Conservation (phyloP, 371 early-diverging fungal species). For the Actinomucor elegans region DNA sequence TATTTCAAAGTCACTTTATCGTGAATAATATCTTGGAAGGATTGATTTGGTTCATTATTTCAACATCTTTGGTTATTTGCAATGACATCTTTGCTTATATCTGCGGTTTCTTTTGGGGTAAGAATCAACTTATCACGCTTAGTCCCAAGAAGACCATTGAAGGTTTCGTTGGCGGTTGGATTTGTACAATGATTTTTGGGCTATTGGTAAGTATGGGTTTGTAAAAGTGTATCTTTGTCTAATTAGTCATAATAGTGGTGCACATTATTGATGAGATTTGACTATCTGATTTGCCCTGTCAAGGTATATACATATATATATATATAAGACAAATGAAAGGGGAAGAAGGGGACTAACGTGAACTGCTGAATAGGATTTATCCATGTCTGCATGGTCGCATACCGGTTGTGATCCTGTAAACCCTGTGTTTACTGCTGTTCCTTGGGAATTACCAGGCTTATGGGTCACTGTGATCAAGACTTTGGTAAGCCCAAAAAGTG, state of each 20-base stretch:
- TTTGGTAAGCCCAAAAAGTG: constrained; percentile 21
- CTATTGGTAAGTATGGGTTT: constrained; percentile 58
- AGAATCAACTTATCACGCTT: constrained; percentile 91
- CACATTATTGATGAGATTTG: constrained; percentile 56
- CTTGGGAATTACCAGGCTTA: constrained; percentile 40
- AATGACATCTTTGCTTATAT: constrained; percentile 99
- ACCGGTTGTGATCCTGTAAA: constrained; percentile 45
- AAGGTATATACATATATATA: constrained; percentile 41
- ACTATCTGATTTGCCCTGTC: constrained; percentile 88
- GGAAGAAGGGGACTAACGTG: constrained; percentile 7
- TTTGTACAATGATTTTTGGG: constrained; percentile 87
- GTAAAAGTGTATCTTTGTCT: not conserved
- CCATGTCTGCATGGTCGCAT: constrained; percentile 48
- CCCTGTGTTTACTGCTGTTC: constrained; percentile 45
- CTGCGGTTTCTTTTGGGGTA: constrained; percentile 93
- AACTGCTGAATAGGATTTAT: constrained; percentile 28
- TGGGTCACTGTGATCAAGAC: constrained; percentile 24
- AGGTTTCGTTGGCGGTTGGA: constrained; percentile 95
- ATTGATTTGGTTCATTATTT: constrained; percentile 95
- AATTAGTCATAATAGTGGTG: constrained; percentile 29
- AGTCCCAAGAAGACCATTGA: constrained; percentile 99
- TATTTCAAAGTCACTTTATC: constrained; percentile 89
- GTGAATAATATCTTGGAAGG: constrained; percentile 97
- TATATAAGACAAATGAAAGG: not conserved
- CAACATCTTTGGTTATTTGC: constrained; percentile 89